Evolutionary conservation across 73 alveolate species (phyloP).

Genomic region (Symbiodinium natans): DNA sequence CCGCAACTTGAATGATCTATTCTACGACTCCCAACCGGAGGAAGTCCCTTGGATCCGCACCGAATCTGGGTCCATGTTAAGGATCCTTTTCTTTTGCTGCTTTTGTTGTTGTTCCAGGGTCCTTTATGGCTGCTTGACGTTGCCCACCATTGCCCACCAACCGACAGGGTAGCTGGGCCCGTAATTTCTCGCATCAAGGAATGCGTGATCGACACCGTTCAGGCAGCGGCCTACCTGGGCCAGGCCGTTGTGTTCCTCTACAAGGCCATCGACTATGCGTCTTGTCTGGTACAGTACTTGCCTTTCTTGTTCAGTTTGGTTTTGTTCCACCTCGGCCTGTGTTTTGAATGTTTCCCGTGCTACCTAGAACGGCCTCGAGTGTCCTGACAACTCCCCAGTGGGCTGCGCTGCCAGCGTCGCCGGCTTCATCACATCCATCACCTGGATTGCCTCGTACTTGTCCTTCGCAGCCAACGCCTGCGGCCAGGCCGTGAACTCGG

Average conservation of each 20-base stretch:
- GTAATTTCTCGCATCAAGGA: no score
- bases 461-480: slow-evolving; percentile 87
- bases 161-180: no score
- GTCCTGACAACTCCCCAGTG: background rate
- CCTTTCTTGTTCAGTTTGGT: no score
- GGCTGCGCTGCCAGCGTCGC: slow-evolving; percentile 72
- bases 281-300: no score
- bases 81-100: no score
- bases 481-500: slow-evolving; percentile 23
- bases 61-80: no score
- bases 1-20: slow-evolving; percentile 49
- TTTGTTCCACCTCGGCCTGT: no score
- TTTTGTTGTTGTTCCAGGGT: no score
- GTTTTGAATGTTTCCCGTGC: no score
- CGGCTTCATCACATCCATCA: slow-evolving; percentile 44
- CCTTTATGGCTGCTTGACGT: no score
- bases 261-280: slow-evolving; percentile 2
- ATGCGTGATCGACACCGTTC: background rate
- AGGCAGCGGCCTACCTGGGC: slow-evolving; percentile 9
- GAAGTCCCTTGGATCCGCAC: background rate
- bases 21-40: slow-evolving; percentile 14
- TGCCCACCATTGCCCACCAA: no score
- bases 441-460: slow-evolving; percentile 71
- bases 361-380: background rate
- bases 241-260: slow-evolving; percentile 13